phyloP scores from a whole-genome alignment of 1,139 yeast species.

The Eremothecium coryli region DNA sequence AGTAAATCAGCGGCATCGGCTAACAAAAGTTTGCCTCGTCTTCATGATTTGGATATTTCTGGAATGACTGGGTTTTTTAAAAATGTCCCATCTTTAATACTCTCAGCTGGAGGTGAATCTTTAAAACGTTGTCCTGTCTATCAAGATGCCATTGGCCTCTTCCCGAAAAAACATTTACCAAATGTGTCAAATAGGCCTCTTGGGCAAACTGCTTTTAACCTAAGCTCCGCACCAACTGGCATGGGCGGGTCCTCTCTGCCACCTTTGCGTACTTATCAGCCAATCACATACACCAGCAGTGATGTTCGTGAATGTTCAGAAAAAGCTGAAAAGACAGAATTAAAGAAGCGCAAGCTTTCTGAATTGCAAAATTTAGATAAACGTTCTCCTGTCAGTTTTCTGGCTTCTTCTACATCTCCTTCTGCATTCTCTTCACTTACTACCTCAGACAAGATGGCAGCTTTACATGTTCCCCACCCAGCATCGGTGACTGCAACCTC shows the following conservation, averaged over 20 bases:
- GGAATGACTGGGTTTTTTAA: slow-evolving; percentile 22
- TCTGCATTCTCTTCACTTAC: neutral
- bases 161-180: slow-evolving; percentile 19
- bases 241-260: slow-evolving; percentile 12
- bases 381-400: too few species aligned
- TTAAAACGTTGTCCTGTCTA: slow-evolving; percentile 30
- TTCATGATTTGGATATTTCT: slow-evolving; percentile 24
- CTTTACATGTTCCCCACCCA: too few species aligned
- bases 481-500: too few species aligned
- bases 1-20: slow-evolving; percentile 11
- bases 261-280: slow-evolving; percentile 27
- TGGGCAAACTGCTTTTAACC: too few species aligned
- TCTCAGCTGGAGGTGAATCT: slow-evolving; percentile 28
- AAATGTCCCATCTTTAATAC: slow-evolving; percentile 24
- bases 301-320: slow-evolving; percentile 12
- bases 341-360: neutral
- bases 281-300: slow-evolving; percentile 29
- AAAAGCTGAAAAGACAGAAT: neutral
- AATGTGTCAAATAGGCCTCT: too few species aligned
- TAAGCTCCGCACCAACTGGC: too few species aligned
- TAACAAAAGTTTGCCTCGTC: slow-evolving; percentile 10
- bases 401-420: neutral
- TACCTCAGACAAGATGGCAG: too few species aligned
- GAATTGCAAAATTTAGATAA: too few species aligned
- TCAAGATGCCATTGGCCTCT: slow-evolving; percentile 30